Evolutionary conservation across 2,329 filamentous ascomycete species (phyloP), one percentile per base, ranked within the genome.

Genomic region (Lasiodiplodia sp.): DNA sequence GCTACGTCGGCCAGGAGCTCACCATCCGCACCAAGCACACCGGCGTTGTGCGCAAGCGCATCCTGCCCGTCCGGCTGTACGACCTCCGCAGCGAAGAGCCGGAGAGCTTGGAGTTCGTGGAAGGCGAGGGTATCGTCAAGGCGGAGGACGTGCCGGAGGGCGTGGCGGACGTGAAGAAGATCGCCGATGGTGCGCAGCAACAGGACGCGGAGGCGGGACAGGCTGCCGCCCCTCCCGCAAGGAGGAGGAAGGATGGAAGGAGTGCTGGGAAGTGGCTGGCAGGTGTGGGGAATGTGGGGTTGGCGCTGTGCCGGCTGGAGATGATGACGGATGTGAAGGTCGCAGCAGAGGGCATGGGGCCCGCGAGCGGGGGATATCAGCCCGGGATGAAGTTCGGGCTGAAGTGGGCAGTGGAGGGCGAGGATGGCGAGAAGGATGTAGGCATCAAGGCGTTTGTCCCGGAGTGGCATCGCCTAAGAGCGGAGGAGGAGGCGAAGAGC

Each of bases 21-120:
- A 98, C 96, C 1, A 97, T 98, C 72, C 91, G 96, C 52, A 99
- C 96, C 1, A 91, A 94, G 78, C 96, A 99, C 80, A 94, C 92
- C 14, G 96, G 96, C 25, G 93, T 99, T 18, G 93, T 99, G 51
- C 87, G 96, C 70, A 97, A 97, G 85, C 87, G 96, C 62, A 88
- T 98, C 62, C 79, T 99, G 65, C 96, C 96, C 0, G 90, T 95
- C 40, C 82, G 91, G 72, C 76, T 97, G 18, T 96, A 95, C 78
- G 60, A 65, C 25, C 28, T 68, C 16, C 38, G 38, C 4, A 58
- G 21, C 6, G n/a, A 28, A n/a, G 67, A 53, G 34, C 66, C 66
- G 28, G 34, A 37, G 38, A 3, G 18, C 18, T 31, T 68, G 58
- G 52, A 56, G 38, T 62, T 63, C 31, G 49, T 53, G 11, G 67